These are phyloP conservation scores for Colletotrichum noveboracense DNA, from an alignment of 2,329 filamentous ascomycete species.

Conservation along the genomic window DNA sequence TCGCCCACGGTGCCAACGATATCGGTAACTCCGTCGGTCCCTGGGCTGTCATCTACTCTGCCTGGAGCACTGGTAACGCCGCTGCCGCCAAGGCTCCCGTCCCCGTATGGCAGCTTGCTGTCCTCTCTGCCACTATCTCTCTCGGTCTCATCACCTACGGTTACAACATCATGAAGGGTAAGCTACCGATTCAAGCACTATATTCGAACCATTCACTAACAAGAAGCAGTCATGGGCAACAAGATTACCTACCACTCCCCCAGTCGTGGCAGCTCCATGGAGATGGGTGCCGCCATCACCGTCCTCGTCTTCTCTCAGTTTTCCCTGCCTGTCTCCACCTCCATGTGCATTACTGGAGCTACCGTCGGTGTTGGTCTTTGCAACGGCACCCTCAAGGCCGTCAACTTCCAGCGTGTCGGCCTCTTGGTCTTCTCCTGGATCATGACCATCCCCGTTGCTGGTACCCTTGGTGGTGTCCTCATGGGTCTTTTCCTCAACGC, in stretches of 20 bases:
- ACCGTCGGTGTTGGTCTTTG: constrained; percentile 80
- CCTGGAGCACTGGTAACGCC: constrained; percentile 68
- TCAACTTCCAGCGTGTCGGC: constrained; percentile 77
- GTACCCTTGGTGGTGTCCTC: constrained; percentile 42
- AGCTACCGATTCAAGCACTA: constrained; percentile 25
- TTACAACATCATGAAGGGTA: constrained; percentile 85
- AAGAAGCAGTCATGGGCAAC: constrained; percentile 74
- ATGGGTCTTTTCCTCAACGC: constrained; percentile 47
- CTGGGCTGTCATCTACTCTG: constrained; percentile 73
- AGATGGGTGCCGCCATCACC: constrained; percentile 79
- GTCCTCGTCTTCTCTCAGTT: constrained; percentile 78
- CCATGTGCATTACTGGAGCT: constrained; percentile 81
- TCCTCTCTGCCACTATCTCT: constrained; percentile 68
- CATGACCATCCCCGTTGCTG: constrained; percentile 49
- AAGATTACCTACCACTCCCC: constrained; percentile 75
- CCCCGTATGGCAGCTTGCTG: constrained; percentile 78
- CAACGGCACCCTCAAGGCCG: constrained; percentile 73
- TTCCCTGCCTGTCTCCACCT: constrained; percentile 77
- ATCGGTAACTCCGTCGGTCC: constrained; percentile 74
- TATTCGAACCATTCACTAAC: constrained; percentile 20
- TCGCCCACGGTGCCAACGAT: constrained; percentile 80
- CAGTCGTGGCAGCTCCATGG: constrained; percentile 70
- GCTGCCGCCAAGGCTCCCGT: constrained; percentile 68
- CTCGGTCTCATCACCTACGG: constrained; percentile 76
- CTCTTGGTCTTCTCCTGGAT: constrained; percentile 73